Percentiles rank a stretch among this genome's conserved stretches.
Conservation (phyloP, 2,329 filamentous ascomycete species). For the Neurospora crassa region DNA sequence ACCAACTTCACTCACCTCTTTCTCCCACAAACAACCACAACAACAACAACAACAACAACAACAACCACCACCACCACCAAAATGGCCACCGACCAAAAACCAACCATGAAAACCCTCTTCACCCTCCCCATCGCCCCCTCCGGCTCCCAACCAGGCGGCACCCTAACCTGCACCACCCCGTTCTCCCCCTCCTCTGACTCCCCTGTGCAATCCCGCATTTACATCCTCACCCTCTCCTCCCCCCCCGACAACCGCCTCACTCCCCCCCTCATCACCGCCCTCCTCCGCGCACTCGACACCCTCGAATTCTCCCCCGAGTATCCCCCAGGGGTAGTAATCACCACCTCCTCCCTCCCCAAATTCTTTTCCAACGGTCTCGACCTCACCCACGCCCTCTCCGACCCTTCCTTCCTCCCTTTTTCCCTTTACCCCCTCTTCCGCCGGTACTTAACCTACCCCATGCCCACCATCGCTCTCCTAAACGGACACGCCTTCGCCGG, state of each 20-base stretch:
- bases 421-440: conserved; percentile 56
- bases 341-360: conserved; percentile 64
- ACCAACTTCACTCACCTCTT: not conserved
- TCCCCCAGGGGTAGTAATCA: conserved; percentile 64
- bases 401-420: conserved; percentile 50
- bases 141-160: conserved; percentile 40
- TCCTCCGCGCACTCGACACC: conserved; percentile 65
- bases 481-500: conserved; percentile 77
- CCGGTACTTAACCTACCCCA: conserved; percentile 57
- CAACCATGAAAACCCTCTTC: conserved; percentile 35
- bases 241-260: conserved; percentile 70
- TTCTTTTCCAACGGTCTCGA: conserved; percentile 84
- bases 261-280: conserved; percentile 54
- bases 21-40: not conserved
- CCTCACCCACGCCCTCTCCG: conserved; percentile 51
- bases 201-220: conserved; percentile 32
- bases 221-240: conserved; percentile 62
- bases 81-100: conserved; percentile 8
- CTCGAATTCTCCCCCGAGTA: conserved; percentile 60
- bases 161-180: conserved; percentile 54
- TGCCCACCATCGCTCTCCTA: conserved; percentile 72
- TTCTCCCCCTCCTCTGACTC: conserved; percentile 25
- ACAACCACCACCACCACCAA: not conserved
- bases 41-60: not conserved
- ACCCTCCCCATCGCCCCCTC: conserved; percentile 44